Percentiles rank a stretch among this genome's conserved stretches.
Conservation (phyloP, 805 yeast species). For the Kuraishia cidri region DNA sequence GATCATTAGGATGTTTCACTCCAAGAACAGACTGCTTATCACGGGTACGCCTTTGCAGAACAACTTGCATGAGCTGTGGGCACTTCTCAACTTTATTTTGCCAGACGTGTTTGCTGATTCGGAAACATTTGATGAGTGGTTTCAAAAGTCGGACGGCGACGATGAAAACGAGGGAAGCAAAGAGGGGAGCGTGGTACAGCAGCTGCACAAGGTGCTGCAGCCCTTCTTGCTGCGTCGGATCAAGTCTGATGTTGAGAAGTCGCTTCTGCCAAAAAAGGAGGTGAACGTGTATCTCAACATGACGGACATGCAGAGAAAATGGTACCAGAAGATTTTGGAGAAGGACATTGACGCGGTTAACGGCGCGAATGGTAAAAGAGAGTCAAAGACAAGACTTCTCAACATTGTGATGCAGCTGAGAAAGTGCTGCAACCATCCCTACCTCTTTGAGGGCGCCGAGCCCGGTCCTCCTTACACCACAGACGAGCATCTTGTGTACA, state of each 20-base stretch:
- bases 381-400: slow-evolving; percentile 64
- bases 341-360: slow-evolving; percentile 81
- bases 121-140: slow-evolving; percentile 72
- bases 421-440: slow-evolving; percentile 91
- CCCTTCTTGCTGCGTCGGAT: slow-evolving; percentile 74
- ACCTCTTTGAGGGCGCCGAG: slow-evolving; percentile 95
- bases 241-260: slow-evolving; percentile 75
- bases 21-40: slow-evolving; percentile 57
- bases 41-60: slow-evolving; percentile 83
- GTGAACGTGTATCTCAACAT: slow-evolving; percentile 64
- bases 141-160: slow-evolving; percentile 29
- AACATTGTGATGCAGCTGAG: slow-evolving; percentile 82
- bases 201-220: slow-evolving; percentile 65
- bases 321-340: slow-evolving; percentile 72
- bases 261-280: slow-evolving; percentile 68
- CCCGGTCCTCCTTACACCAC: slow-evolving; percentile 87
- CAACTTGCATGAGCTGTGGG: slow-evolving; percentile 77
- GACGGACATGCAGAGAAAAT: slow-evolving; percentile 70
- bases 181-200: slow-evolving; percentile 50
- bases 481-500: slow-evolving; percentile 72
- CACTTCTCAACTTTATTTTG: slow-evolving; percentile 61
- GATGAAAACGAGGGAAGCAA: slow-evolving; percentile 6
- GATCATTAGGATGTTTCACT: slow-evolving; percentile 3
- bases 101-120: slow-evolving; percentile 76
- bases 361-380: slow-evolving; percentile 70